Base-by-base conservation (phyloP, 1,139 yeast genomes). In the Blastobotrys persicus region DNA sequence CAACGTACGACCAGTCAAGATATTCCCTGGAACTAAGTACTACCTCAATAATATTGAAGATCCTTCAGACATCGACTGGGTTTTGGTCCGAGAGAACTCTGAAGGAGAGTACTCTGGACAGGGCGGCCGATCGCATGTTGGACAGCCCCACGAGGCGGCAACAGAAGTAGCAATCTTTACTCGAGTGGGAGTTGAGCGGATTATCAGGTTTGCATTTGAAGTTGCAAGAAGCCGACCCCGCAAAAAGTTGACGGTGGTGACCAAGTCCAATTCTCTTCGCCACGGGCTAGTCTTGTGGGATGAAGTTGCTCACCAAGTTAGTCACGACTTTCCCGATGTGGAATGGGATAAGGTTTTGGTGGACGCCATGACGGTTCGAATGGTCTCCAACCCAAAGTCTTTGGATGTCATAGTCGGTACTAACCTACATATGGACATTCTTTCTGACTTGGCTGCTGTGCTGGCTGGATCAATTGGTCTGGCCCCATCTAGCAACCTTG, bases 31-130 rank as follows among this genome's bases (percentile, higher is more conserved):
- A 62, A 91, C 80, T 81, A 80, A 91, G 73, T 91, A 98, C 57
- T 95, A 97, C 44, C 92, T 91, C 76, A 85, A 88, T 4, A 4
- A 14, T 4, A 20, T 17, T 4, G 18, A 12, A 6, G 28, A 23
- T 9, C 28, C 28, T 9, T 5, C 28, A 63, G 79, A 88, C 69
- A 97, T 92, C 59, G 95, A 92, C 75, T 85, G 96, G 57, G 97
- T 92, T 46, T 79, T 92, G 68, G 89, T 92, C 72, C 88, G 98
- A 80, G 98, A 92, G 76, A 92, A 92, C 81, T 92, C 98, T 63
- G 98, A 92, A 75, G 98, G 98, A 74, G 98, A 92, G 76, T 92
- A 92, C 78, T 89, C 97, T 38, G 98, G 98, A 74, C 91, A 92
- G 62, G 98, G 92, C 78, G 39, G 39, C 12, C 33, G 26, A 12